Conservation (phyloP, 1,139 yeast genomes). For the Suhomyces bribrorum region DNA sequence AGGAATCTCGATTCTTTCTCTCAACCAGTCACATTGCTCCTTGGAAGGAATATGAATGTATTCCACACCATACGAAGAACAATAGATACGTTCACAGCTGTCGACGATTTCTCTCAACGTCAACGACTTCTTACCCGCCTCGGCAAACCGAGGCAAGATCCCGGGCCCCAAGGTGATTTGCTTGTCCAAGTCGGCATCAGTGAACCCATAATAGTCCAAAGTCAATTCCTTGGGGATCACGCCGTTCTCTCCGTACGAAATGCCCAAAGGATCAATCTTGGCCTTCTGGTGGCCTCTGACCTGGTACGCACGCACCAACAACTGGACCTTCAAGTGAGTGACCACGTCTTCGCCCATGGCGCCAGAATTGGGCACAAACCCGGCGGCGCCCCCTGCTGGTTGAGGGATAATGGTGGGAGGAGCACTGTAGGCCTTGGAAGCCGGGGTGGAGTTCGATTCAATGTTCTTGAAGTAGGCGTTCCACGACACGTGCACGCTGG, state of each 20-base stretch:
- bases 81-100: constrained; percentile 81
- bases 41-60: constrained; percentile 96
- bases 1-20: constrained; percentile 95
- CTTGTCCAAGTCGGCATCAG: constrained; percentile 79
- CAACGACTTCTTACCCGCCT: constrained; percentile 61
- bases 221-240: constrained; percentile 81
- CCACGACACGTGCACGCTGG: constrained; percentile 94
- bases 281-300: constrained; percentile 98
- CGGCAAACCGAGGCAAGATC: constrained; percentile 88
- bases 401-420: constrained; percentile 86
- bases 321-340: constrained; percentile 91
- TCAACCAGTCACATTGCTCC: constrained; percentile 96
- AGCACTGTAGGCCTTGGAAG: constrained; percentile 78
- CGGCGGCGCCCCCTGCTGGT: constrained; percentile 73
- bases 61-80: constrained; percentile 89
- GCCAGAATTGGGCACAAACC: constrained; percentile 53
- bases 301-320: constrained; percentile 96
- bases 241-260: constrained; percentile 74
- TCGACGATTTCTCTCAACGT: constrained; percentile 76
- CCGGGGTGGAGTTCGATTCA: constrained; percentile 66
- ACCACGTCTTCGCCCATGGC: constrained; percentile 63
- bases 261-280: constrained; percentile 89
- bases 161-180: constrained; percentile 96
- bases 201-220: constrained; percentile 86
- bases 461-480: constrained; percentile 92